Conservation (phyloP, 805 yeast genomes). For the Tetrapisispora iriomotensis region DNA sequence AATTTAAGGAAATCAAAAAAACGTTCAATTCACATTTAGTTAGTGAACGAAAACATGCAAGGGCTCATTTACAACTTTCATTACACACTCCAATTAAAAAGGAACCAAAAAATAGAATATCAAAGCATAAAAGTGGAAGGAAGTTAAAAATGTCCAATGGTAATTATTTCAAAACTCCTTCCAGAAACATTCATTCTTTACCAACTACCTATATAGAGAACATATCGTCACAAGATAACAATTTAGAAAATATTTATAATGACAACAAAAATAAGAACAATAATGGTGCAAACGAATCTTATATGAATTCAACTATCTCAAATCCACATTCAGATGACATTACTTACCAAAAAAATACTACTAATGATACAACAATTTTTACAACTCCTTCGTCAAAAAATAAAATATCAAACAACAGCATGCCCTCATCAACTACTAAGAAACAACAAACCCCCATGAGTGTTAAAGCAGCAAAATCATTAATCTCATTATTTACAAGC, state of each 20-base stretch:
- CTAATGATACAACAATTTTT: conserved; percentile 5
- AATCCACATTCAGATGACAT: background rate
- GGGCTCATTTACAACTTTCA: background rate
- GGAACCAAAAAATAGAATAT: background rate
- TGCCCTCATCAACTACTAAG: background rate
- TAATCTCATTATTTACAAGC: conserved; percentile 26
- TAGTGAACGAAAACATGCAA: no score
- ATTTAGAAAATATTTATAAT: no score
- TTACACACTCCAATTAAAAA: background rate
- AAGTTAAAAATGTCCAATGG: conserved; percentile 23
- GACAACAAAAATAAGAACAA: no score
- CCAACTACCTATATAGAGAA: no score
- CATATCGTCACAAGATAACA: no score
- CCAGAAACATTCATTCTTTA: background rate
- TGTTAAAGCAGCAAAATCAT: conserved; percentile 29
- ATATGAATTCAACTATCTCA: background rate
- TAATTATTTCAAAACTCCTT: conserved; percentile 18
- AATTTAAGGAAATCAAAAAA: conserved; percentile 12
- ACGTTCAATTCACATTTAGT: no score
- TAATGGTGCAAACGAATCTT: background rate
- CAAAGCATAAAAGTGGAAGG: conserved; percentile 11
- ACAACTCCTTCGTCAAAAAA: conserved; percentile 4
- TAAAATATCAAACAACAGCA: background rate
- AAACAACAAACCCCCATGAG: conserved; percentile 27
- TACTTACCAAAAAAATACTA: background rate